These are phyloP conservation scores for Epithele typhae DNA, from an alignment of 768 basidiomycete genomes.

Conservation along the genomic window DNA sequence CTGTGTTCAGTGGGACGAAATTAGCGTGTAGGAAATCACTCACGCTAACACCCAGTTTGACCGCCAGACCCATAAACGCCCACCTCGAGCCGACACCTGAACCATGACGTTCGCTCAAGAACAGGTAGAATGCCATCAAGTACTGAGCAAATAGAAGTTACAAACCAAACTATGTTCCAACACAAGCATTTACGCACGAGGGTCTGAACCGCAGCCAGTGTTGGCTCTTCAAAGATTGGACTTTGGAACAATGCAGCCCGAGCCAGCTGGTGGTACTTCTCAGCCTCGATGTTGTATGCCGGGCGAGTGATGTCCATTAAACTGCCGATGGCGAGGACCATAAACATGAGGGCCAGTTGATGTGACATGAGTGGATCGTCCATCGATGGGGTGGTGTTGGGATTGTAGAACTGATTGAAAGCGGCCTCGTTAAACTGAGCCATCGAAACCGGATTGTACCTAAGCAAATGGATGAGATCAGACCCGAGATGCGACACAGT, in stretches of 20 bases:
- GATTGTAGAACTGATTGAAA: slow-evolving; percentile 50
- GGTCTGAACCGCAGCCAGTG: slow-evolving; percentile 58
- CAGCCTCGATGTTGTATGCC: slow-evolving; percentile 52
- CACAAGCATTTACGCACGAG: slow-evolving; percentile 39
- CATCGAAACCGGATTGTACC: slow-evolving; percentile 64
- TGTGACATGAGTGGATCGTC: slow-evolving; percentile 46
- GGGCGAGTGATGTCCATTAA: slow-evolving; percentile 56
- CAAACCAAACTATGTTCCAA: slow-evolving; percentile 11
- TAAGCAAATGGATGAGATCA: slow-evolving; percentile 19
- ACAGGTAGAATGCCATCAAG: slow-evolving; percentile 48
- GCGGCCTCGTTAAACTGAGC: slow-evolving; percentile 50
- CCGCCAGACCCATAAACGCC: slow-evolving; percentile 69
- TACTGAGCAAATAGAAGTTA: slow-evolving; percentile 51
- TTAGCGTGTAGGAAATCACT: slow-evolving; percentile 12
- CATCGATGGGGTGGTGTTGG: slow-evolving; percentile 35
- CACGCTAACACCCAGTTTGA: slow-evolving; percentile 67
- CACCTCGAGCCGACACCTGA: slow-evolving; percentile 55
- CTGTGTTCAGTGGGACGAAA: no score
- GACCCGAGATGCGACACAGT: no score
- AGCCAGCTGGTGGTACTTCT: slow-evolving; percentile 55
- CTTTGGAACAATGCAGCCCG: slow-evolving; percentile 59
- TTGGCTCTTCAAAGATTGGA: slow-evolving; percentile 62
- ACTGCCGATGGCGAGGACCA: slow-evolving; percentile 60
- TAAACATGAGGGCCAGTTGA: slow-evolving; percentile 54
- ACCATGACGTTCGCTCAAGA: slow-evolving; percentile 37